phyloP scores from a whole-genome alignment of 1,284 basidiomycete species.

The Rhizoctonia solani region DNA sequence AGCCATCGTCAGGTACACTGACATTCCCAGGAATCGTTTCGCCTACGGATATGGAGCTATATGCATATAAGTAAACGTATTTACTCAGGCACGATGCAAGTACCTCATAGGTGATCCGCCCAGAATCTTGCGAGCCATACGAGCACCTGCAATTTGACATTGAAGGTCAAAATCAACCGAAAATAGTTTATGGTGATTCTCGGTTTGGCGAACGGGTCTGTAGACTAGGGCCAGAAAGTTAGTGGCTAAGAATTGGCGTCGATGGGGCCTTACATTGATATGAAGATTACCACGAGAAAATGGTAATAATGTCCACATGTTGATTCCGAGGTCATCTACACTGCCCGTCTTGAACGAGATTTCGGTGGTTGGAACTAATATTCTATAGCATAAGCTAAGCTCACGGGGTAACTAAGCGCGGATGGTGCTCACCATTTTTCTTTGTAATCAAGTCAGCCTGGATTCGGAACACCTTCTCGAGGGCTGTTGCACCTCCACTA shows the following conservation, averaged over 20 bases:
- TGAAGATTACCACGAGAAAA: constrained; percentile 58
- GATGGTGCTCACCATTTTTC: constrained; percentile 47
- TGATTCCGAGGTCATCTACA: constrained; percentile 53
- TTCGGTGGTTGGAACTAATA: constrained; percentile 56
- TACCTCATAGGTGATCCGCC: constrained; percentile 47
- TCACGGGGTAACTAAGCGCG: too few species aligned
- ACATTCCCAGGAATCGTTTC: constrained; percentile 50
- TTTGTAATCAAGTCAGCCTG: constrained; percentile 54
- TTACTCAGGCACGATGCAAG: neutral
- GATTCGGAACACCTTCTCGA: constrained; percentile 50
- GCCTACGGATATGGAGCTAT: constrained; percentile 40
- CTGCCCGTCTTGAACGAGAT: constrained; percentile 49
- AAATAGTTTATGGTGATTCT: constrained; percentile 57
- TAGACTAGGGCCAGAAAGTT: constrained; percentile 44
- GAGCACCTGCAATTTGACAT: constrained; percentile 55
- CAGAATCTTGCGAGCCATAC: constrained; percentile 54
- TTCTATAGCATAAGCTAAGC: too few species aligned
- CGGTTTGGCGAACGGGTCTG: constrained; percentile 54
- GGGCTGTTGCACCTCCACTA: constrained; percentile 48
- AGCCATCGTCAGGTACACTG: constrained; percentile 50
- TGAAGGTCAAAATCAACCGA: constrained; percentile 54
- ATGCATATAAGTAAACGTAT: neutral
- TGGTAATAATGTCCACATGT: constrained; percentile 59
- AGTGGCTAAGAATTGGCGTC: neutral
- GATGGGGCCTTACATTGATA: constrained; percentile 49